Percentiles rank a stretch among this genome's conserved stretches.
These are phyloP conservation scores for Diaporthe velutina DNA, from an alignment of 2,329 filamentous ascomycete species.

Conservation along the genomic window DNA sequence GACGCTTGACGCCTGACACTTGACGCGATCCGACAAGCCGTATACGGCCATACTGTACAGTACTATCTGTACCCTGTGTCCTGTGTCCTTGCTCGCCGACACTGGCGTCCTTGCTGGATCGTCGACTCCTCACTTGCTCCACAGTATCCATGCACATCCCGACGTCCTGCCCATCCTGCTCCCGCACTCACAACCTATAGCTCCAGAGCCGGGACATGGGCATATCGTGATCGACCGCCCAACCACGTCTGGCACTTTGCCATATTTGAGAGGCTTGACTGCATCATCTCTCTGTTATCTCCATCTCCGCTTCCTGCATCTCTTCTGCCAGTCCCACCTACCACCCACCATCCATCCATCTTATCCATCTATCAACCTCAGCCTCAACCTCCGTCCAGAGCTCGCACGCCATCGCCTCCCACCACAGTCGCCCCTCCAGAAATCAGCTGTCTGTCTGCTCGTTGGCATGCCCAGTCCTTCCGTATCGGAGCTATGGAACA, in stretches of 20 bases:
- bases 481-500: conserved; percentile 60
- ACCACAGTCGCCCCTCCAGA: background rate
- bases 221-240: conserved; percentile 40
- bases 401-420: background rate
- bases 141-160: conserved; percentile 38
- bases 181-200: conserved; percentile 33
- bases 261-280: conserved; percentile 30
- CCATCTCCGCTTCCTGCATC: conserved; percentile 29
- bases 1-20: conserved; percentile 27
- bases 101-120: conserved; percentile 34
- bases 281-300: conserved; percentile 14
- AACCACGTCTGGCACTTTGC: conserved; percentile 34
- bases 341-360: background rate
- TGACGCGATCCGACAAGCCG: conserved; percentile 11
- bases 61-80: background rate
- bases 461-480: conserved; percentile 27
- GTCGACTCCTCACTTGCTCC: conserved; percentile 39
- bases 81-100: conserved; percentile 31
- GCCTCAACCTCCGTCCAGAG: background rate
- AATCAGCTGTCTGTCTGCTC: conserved; percentile 14
- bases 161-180: conserved; percentile 33
- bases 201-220: conserved; percentile 27
- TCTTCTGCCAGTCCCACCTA: background rate
- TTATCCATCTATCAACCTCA: background rate
- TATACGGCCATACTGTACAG: conserved; percentile 3